Conservation (phyloP, 768 basidiomycete genomes). For the Suillus sp. region DNA sequence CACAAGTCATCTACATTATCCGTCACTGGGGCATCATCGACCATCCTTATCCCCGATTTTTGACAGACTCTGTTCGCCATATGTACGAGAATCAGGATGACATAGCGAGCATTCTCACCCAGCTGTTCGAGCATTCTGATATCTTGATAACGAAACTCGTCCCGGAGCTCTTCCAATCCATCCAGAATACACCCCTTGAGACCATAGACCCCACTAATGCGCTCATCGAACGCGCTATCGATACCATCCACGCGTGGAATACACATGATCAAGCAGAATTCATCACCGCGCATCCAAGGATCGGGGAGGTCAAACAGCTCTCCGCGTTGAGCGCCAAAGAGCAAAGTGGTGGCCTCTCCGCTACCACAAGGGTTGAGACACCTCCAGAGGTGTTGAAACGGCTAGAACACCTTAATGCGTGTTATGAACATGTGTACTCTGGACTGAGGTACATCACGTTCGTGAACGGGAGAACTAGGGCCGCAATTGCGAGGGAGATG, state of each 20-base stretch:
- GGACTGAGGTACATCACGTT: constrained; percentile 89
- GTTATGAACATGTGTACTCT: constrained; percentile 74
- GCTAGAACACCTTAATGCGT: constrained; percentile 71
- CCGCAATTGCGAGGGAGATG: constrained; percentile 76
- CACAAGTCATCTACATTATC: background rate
- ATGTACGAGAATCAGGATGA: constrained; percentile 8
- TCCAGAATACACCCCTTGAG: constrained; percentile 38
- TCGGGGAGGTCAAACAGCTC: constrained; percentile 79
- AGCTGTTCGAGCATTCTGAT: constrained; percentile 71
- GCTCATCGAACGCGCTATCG: constrained; percentile 58
- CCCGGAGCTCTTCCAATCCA: constrained; percentile 46
- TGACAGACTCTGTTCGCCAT: background rate
- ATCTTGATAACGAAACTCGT: constrained; percentile 54
- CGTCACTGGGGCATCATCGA: background rate
- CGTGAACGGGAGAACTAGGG: constrained; percentile 80
- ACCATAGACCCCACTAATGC: constrained; percentile 32
- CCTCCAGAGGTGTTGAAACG: constrained; percentile 74
- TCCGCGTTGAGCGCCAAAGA: constrained; percentile 78
- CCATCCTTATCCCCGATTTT: background rate
- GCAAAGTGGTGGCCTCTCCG: constrained; percentile 54
- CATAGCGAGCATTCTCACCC: constrained; percentile 38
- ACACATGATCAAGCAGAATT: constrained; percentile 56
- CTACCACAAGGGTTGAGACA: constrained; percentile 47
- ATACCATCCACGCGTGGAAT: constrained; percentile 55
- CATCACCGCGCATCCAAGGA: constrained; percentile 84